Base-by-base conservation (phyloP, 108 stramenopile genomes). In the Seminavis robusta region DNA sequence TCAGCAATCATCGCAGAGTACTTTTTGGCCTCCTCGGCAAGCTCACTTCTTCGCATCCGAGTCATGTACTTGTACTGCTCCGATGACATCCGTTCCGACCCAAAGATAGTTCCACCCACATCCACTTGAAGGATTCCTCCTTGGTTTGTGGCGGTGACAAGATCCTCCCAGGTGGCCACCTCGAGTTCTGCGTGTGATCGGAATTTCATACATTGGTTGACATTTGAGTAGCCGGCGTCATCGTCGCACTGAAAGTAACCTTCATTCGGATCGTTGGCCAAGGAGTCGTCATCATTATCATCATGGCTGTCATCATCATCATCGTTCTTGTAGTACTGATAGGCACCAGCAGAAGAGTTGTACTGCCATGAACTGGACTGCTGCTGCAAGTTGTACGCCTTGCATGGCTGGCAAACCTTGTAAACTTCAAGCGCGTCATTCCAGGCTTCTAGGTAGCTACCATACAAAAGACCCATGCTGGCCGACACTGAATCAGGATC, bases 141-240 rank as follows among this genome's bases (percentile, higher is more conserved):
- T 51, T 80, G 79, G 28, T 69, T 58, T 20, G 74, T 67, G 21
- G 69, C 79, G 16, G 30, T 33, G n/a, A 61, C 58, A 26, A 80
- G 11, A 51, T 80, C 79, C 8, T 65, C 54, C 59, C 69, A 63
- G 30, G 63, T 59, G 0, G 81, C 81, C 0, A 51, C 47, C 43
- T 54, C 60, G 16, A 77, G 55, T 9, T 67, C 57, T 3, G 69
- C 65, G 43, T 77, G 69, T 9, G 76, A 59, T 30, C 60, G 40
- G 47, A 82, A 78, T 39, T 82, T 82, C 69, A 72, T 72, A 52
- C 81, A 82, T 47, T 82, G 78, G 60, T 74, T 80, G n/a, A 74
- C 73, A 40, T 69, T 74, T 26, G 43, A 32, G 58, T 81, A 81
- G 17, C 68, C 80, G 13, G 80, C 80, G 26, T 70, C 76, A 39